Conservation (phyloP, 23 red algal genomes). For the Gracilaria gracilis region DNA sequence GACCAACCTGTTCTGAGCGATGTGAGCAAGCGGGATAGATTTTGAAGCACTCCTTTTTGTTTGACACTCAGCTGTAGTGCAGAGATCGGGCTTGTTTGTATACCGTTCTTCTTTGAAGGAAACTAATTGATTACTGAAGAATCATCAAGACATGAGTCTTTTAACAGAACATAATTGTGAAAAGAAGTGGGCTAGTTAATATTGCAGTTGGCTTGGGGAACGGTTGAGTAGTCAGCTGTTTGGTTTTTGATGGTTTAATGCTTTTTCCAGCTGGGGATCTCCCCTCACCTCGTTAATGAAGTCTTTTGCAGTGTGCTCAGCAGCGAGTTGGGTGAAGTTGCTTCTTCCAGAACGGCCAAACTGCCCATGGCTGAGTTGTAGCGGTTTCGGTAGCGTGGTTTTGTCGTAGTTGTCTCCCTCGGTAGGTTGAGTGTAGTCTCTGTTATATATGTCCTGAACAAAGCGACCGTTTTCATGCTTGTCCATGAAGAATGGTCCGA, state of each 20-base stretch:
- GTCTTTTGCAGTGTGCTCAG: slow-evolving; percentile 52
- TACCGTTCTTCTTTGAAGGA: neutral
- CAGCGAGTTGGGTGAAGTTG: slow-evolving; percentile 57
- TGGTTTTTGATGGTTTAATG: slow-evolving; percentile 12
- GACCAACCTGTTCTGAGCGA: slow-evolving; percentile 27
- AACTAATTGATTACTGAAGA: slow-evolving; percentile 13
- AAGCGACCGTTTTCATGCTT: slow-evolving; percentile 49
- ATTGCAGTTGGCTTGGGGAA: neutral
- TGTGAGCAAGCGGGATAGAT: neutral
- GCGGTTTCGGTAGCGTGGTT: slow-evolving; percentile 34
- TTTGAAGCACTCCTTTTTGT: neutral
- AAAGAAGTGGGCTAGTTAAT: too few relatives aligned
- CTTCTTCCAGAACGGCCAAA: slow-evolving; percentile 35
- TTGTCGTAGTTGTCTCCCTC: slow-evolving; percentile 36
- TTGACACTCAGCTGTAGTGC: neutral
- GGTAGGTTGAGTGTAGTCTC: slow-evolving; percentile 60
- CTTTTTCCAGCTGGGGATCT: slow-evolving; percentile 34
- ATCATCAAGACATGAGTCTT: neutral
- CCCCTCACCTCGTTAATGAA: slow-evolving; percentile 34
- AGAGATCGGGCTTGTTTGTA: neutral
- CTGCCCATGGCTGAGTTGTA: slow-evolving; percentile 40
- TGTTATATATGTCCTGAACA: slow-evolving; percentile 66
- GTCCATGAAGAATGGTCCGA: slow-evolving; percentile 69
- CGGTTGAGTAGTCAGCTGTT: neutral
- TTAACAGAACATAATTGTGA: slow-evolving; percentile 10